Evolutionary conservation across 805 yeast genomes (phyloP).

Genomic region (Lachancea sp.): DNA sequence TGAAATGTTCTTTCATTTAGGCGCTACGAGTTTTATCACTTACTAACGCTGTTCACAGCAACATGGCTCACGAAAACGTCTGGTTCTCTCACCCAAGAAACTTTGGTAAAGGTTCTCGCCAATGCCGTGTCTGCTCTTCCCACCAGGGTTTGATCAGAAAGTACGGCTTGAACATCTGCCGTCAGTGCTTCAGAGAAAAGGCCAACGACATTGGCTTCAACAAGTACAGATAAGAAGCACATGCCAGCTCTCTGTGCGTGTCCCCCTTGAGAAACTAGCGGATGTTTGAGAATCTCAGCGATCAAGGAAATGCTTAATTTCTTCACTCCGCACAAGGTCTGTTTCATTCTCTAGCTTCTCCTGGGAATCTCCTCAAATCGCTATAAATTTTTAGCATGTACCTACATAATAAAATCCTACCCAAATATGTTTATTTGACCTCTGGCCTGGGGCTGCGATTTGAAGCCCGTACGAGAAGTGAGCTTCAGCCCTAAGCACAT

Average conservation of each 20-base stretch:
- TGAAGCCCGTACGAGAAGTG: too few species aligned
- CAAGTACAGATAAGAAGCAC: slow-evolving; percentile 81
- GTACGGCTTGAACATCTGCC: slow-evolving; percentile 98
- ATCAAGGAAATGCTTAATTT: too few species aligned
- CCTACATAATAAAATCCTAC: slow-evolving; percentile 2
- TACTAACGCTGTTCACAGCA: slow-evolving; percentile 31
- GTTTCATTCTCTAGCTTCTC: neutral
- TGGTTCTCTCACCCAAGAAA: slow-evolving; percentile 99
- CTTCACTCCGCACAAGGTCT: too few species aligned
- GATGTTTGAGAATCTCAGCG: too few species aligned
- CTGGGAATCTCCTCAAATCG: neutral
- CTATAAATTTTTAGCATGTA: slow-evolving; percentile 1
- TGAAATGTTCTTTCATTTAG: too few species aligned
- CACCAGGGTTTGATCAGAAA: slow-evolving; percentile 99
- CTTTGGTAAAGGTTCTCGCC: slow-evolving; percentile 99
- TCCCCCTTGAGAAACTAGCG: too few species aligned
- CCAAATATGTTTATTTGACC: too few species aligned
- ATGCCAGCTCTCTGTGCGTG: neutral
- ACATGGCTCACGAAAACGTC: slow-evolving; percentile 99
- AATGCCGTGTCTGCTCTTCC: slow-evolving; percentile 98
- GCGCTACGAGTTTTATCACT: too few species aligned
- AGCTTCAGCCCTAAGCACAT: too few species aligned
- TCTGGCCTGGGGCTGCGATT: too few species aligned
- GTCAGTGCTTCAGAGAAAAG: slow-evolving; percentile 99
- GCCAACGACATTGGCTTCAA: slow-evolving; percentile 98